phyloP scores from a whole-genome alignment of 441 rosid genomes.

The Flueggea neowawraea region DNA sequence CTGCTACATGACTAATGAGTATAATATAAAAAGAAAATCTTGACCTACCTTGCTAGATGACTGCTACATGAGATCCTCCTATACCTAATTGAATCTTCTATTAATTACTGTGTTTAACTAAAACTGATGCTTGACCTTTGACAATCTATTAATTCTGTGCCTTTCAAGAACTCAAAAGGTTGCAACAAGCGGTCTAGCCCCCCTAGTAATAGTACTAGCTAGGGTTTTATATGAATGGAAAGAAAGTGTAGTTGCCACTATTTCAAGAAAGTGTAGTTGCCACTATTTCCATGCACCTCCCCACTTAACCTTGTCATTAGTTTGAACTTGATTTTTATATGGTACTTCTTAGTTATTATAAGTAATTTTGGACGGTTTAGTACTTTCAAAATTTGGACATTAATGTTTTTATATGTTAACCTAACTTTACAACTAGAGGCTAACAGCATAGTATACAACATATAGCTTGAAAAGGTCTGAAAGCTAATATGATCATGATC shows the following conservation, averaged over 20 bases:
- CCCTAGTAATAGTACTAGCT: background rate
- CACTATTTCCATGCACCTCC: slow-evolving; percentile 29
- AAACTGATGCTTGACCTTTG: slow-evolving; percentile 8
- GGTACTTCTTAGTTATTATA: slow-evolving; percentile 4
- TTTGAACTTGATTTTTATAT: slow-evolving; percentile 9
- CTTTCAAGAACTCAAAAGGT: slow-evolving; percentile 18
- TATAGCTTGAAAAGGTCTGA: slow-evolving; percentile 5
- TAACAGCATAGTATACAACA: background rate
- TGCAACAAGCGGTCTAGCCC: background rate
- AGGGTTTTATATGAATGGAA: too few relatives aligned
- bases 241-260: too few relatives aligned
- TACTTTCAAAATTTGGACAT: background rate
- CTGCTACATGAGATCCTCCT: too few relatives aligned
- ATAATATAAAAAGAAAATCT: too few relatives aligned
- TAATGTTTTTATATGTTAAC: background rate
- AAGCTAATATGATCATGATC: slow-evolving; percentile 1
- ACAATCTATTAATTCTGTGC: slow-evolving; percentile 11
- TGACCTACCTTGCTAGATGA: too few relatives aligned
- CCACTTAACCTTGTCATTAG: slow-evolving; percentile 31
- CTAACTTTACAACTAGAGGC: slow-evolving; percentile 24
- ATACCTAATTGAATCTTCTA: too few relatives aligned
- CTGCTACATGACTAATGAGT: too few relatives aligned
- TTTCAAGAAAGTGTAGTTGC: too few relatives aligned
- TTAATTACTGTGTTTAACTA: too few relatives aligned
- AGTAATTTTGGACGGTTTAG: background rate